Evolutionary conservation across 768 basidiomycete species (phyloP).

Genomic region (Gloeostereum incarnatum): DNA sequence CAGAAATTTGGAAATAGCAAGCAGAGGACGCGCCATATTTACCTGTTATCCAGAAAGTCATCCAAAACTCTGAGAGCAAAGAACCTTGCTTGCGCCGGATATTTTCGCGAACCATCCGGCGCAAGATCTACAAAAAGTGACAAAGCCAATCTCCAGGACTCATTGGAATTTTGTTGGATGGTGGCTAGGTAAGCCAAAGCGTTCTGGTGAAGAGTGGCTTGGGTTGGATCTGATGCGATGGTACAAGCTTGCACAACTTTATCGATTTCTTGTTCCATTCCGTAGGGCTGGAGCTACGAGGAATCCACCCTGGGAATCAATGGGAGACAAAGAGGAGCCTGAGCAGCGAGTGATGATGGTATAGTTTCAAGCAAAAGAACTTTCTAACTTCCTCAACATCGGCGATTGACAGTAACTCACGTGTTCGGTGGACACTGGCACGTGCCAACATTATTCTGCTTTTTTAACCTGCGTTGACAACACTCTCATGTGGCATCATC

Average conservation of each 20-base stretch:
- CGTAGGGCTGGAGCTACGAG: no score
- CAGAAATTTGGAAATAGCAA: no score
- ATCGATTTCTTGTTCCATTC: conserved; percentile 70
- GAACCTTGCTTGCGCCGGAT: conserved; percentile 67
- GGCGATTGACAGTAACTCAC: no score
- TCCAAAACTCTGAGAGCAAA: conserved; percentile 75
- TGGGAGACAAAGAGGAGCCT: no score
- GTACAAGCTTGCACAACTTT: conserved; percentile 78
- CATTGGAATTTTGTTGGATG: conserved; percentile 66
- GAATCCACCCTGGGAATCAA: no score
- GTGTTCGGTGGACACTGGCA: no score
- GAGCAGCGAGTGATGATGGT: no score
- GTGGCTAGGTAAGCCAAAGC: conserved; percentile 77
- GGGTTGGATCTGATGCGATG: conserved; percentile 78
- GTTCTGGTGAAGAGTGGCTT: conserved; percentile 67
- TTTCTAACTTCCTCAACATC: no score
- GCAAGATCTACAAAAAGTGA: conserved; percentile 59
- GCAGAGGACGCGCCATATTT: conserved; percentile 25
- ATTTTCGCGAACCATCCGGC: conserved; percentile 53
- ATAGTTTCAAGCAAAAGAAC: no score
- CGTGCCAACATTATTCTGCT: no score
- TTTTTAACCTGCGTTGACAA: no score
- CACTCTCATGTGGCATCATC: conserved; percentile 2
- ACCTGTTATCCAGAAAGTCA: conserved; percentile 79
- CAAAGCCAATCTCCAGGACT: conserved; percentile 77